Conservation (phyloP, 257 asterid species). For the Solanum verrucosum region DNA sequence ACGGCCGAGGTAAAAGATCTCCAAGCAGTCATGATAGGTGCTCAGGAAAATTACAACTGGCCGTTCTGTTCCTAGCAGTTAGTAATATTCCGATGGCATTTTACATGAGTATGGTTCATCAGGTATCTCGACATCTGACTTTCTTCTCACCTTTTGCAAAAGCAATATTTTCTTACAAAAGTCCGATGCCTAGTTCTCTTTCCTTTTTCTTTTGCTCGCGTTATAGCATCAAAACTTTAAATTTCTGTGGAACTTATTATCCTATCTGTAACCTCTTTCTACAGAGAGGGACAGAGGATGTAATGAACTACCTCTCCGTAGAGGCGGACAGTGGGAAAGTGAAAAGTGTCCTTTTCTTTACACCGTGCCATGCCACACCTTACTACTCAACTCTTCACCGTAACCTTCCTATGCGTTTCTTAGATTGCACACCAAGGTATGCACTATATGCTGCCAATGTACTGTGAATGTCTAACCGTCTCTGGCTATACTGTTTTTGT, state of each 20-base stretch:
- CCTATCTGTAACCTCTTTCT: not conserved
- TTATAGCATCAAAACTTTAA: not conserved
- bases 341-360: conserved; percentile 56
- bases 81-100: conserved; percentile 93
- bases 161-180: not conserved
- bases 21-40: conserved; percentile 11
- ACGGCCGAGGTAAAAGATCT: conserved; percentile 18
- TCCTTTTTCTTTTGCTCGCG: not conserved
- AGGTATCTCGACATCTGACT: conserved; percentile 33
- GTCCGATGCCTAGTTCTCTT: not conserved
- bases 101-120: conserved; percentile 91
- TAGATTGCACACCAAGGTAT: conserved; percentile 94
- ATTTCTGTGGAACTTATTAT: not conserved
- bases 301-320: conserved; percentile 61
- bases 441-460: not conserved
- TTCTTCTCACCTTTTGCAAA: not conserved
- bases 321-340: conserved; percentile 58
- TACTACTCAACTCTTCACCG: conserved; percentile 84
- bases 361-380: conserved; percentile 96
- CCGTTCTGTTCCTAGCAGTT: conserved; percentile 43
- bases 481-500: not conserved
- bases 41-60: conserved; percentile 29
- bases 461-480: not conserved
- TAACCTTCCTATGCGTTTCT: conserved; percentile 78
- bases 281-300: conserved; percentile 97